Evolutionary conservation across 345 rosid genomes (phyloP), one percentile per base, ranked within the genome.

Genomic region (Abelmoschus esculentus): DNA sequence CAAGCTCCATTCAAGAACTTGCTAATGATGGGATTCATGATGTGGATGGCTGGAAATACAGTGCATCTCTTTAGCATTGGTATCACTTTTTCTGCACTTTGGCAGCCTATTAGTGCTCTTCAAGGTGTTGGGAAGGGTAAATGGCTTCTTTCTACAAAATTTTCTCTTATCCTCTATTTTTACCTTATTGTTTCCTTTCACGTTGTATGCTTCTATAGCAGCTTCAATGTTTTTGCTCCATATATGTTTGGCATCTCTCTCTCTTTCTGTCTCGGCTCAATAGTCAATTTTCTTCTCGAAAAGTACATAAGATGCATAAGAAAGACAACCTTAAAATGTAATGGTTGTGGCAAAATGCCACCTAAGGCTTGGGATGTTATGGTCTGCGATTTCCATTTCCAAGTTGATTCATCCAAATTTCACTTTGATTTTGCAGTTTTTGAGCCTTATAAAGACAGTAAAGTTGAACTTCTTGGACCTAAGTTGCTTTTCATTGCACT

Each of bases 41-140:
- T 96, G 99, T 96, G 99, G 99, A 96, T 96, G 99, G 98, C 99
- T 78, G 99, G 99, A 66, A 96, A 89, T 73, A 90, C 98, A 1
- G 99, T 96, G 65, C 99, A 96, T 84, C 91, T 96, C 12, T 96
- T 96, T 74, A 96, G 99, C 80, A 96, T 96, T 74, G 99, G 99
- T 42, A 96, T 96, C 63, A 92, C 97, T 0, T 90, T 96, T 79
- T 96, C 99, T 8, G 99, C 99, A 76, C 98, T 96, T 66, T 96
- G 97, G 97, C 98, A 92, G 75, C 99, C 99, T 17, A 76, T 96
- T 61, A 92, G 91, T 61, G 99, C 99, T 66, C 96, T 96, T 61
- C 99, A 92, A 84, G 93, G 95, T 64, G 88, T 91, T 69, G 98
- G 98, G 70, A 96, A 92, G 79, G 93, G 99, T 96, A 85, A 83